Evolutionary conservation across 1,139 yeast genomes (phyloP).

Genomic region (Geotrichum reessii): DNA sequence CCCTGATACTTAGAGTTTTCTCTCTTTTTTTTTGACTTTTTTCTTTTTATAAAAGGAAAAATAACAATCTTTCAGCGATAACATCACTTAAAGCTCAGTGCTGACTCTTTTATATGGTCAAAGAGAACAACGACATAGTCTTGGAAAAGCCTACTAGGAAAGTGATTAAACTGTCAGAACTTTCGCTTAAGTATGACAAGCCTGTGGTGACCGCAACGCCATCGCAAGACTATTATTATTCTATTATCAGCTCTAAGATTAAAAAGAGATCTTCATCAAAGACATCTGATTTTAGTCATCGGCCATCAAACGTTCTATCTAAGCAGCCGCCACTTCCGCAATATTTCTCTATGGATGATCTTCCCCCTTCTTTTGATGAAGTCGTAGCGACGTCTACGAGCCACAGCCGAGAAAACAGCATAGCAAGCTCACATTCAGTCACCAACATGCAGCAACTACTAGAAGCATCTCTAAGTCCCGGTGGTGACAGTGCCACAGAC

Average conservation of each 20-base stretch:
- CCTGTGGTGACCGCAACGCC: neutral
- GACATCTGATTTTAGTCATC: neutral
- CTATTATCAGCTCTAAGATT: neutral
- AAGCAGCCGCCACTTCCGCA: neutral
- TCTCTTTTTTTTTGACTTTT: neutral
- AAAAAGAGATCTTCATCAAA: neutral
- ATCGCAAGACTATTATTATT: neutral
- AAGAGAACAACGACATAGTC: neutral
- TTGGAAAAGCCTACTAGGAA: neutral
- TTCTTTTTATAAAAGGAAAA: neutral
- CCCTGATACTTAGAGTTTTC: neutral
- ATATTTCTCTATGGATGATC: conserved; percentile 13
- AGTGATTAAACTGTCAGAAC: neutral
- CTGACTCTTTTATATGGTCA: neutral
- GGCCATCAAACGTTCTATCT: neutral
- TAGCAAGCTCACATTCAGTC: neutral
- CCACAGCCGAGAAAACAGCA: conserved; percentile 11
- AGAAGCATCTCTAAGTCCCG: neutral
- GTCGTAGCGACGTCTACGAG: conserved; percentile 11
- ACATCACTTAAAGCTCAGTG: neutral
- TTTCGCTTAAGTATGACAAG: neutral
- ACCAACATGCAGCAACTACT: neutral
- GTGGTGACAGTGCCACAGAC: conserved; percentile 2
- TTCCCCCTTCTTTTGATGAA: conserved; percentile 15
- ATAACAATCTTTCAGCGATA: neutral